Base-by-base conservation (phyloP, 2,329 filamentous ascomycete species). In the Diaporthe sp. region DNA sequence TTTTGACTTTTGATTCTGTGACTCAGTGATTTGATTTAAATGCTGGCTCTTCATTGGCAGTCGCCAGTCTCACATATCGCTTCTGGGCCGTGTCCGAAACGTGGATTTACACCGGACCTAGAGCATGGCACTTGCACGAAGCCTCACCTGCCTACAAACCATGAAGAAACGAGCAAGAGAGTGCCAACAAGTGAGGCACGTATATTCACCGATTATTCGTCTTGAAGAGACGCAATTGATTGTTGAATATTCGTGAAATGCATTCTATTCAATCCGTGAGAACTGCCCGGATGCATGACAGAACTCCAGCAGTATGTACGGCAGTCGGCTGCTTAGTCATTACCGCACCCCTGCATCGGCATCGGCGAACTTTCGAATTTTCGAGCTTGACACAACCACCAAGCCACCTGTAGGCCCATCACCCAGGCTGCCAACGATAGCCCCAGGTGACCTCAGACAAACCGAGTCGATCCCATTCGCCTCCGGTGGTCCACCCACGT, bases 321-420 rank as follows among this genome's bases (percentile, higher is more conserved):
- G 22, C 1, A 15, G 20, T 22, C 15, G 13, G 1, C 2, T 8
- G 71, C 71, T 73, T 63, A 73, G 71, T 73, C 71, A 73, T 55
- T 49, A 34, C 1, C 7, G 3, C 12, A 57, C 49, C 75, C 75
- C 51, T 75, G 68, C 51, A 53, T 44, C 70, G 72, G 57, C 71
- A 57, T 67, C 65, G 71, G 61, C 70, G 53, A 72, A 72, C 60
- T 65, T 57, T 74, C 67, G 71, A 76, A 76, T 73, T 76, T 77
- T 76, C 74, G 65, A 70, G 65, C 49, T 70, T 53, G 65, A 55
- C 65, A 55, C 65, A 49, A 70, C n/a, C 34, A 55, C 25, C 53
- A 44, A 34, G 22, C 37, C 37, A 42, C 6, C 28, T 55, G 25
- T n/a, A 70, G 51, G 34, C 49, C 34, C 34, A 70, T 55, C 65